Evolutionary conservation across 2,329 filamentous ascomycete genomes (phyloP).

Genomic region (Aspergillus costaricaensis): DNA sequence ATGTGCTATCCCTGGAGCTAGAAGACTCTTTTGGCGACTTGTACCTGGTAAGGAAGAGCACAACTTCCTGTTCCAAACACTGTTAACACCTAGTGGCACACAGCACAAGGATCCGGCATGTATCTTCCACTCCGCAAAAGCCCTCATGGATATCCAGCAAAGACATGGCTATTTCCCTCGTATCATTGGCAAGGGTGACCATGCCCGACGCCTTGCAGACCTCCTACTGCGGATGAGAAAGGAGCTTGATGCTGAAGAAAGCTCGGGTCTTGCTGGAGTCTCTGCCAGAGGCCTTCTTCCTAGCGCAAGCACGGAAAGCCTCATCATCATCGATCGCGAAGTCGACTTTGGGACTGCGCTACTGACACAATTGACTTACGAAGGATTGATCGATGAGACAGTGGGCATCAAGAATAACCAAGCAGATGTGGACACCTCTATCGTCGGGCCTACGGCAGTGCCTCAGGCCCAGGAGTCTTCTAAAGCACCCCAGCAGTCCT

Average conservation of each 20-base stretch:
- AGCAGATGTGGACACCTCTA: constrained; percentile 85
- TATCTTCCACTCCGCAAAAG: constrained; percentile 84
- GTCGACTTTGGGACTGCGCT: constrained; percentile 90
- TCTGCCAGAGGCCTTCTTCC: constrained; percentile 70
- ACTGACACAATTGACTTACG: constrained; percentile 93
- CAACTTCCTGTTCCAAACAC: neutral
- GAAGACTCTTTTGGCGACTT: constrained; percentile 84
- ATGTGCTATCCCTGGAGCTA: constrained; percentile 87
- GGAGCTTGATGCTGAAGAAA: constrained; percentile 80
- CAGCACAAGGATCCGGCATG: constrained; percentile 83
- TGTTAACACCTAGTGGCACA: neutral
- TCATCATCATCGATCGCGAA: constrained; percentile 94
- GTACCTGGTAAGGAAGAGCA: constrained; percentile 62
- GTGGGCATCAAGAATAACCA: constrained; percentile 92
- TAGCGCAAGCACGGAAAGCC: constrained; percentile 82
- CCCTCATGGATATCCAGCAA: constrained; percentile 91
- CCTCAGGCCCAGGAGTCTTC: constrained; percentile 58
- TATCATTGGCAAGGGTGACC: constrained; percentile 93
- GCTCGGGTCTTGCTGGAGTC: constrained; percentile 57
- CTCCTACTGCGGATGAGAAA: constrained; percentile 87
- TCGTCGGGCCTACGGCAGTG: constrained; percentile 70
- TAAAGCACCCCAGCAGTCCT: constrained; percentile 48
- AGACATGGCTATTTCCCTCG: constrained; percentile 91
- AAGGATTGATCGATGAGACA: constrained; percentile 91
- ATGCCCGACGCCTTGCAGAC: constrained; percentile 85